Evolutionary conservation across 2,329 filamentous ascomycete species (phyloP).

Genomic region (Akanthomyces dipterigenus): DNA sequence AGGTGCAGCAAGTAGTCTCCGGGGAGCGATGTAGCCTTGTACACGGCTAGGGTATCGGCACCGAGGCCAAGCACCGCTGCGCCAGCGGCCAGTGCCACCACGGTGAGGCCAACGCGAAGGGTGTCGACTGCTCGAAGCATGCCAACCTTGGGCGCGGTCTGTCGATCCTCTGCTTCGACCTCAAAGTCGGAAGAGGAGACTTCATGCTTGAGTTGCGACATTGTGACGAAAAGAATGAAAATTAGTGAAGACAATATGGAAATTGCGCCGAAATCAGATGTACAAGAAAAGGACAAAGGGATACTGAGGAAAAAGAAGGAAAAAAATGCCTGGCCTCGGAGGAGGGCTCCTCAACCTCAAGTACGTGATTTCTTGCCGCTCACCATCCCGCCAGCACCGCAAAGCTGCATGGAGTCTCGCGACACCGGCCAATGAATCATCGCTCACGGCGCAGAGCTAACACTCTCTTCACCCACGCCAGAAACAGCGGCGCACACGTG

Average conservation of each 20-base stretch:
- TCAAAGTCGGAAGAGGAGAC: constrained; percentile 43
- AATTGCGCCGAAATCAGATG: neutral
- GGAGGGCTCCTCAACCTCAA: neutral
- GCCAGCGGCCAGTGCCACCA: constrained; percentile 43
- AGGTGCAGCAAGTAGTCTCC: constrained; percentile 43
- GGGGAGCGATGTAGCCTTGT: constrained; percentile 45
- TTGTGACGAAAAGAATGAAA: constrained; percentile 20
- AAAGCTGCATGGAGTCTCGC: neutral
- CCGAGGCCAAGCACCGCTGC: constrained; percentile 48
- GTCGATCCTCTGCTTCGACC: constrained; percentile 32
- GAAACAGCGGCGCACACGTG: neutral
- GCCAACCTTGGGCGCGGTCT: constrained; percentile 32
- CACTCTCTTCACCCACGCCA: neutral
- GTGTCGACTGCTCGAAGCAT: constrained; percentile 36
- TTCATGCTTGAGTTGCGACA: constrained; percentile 31
- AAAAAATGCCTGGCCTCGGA: neutral
- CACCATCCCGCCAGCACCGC: neutral
- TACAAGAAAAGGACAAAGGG: neutral
- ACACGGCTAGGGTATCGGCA: constrained; percentile 47
- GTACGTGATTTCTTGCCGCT: constrained; percentile 9
- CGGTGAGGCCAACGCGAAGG: constrained; percentile 40
- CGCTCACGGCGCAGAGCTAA: neutral
- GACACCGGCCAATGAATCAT: neutral
- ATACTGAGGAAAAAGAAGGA: neutral
- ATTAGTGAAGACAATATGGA: neutral